Conservation (phyloP, 2,329 filamentous ascomycete species). For the Chaetothyriales sp. region DNA sequence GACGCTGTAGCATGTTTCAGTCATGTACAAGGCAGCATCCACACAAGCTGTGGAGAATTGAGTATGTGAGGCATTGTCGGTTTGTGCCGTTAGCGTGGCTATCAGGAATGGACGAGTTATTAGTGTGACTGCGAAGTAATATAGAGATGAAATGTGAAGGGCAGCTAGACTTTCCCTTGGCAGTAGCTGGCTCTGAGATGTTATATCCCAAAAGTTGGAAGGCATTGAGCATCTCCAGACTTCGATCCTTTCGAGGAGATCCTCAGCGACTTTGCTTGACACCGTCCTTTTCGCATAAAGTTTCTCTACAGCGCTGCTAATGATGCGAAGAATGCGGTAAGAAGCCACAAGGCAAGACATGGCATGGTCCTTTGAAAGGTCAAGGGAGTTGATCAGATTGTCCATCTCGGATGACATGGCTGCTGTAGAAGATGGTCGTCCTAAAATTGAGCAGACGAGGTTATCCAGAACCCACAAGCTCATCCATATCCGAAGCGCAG, state of each 20-base stretch:
- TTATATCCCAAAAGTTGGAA: neutral
- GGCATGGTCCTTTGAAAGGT: neutral
- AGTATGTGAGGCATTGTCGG: slow-evolving; percentile 4
- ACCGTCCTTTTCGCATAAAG: neutral
- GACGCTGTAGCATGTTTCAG: slow-evolving; percentile 40
- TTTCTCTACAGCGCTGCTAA: slow-evolving; percentile 26
- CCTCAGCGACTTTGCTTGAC: neutral
- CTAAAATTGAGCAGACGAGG: slow-evolving; percentile 36
- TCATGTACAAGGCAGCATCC: slow-evolving; percentile 42
- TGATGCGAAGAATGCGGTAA: slow-evolving; percentile 20
- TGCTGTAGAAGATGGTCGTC: slow-evolving; percentile 19
- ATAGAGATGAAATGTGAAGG: slow-evolving; percentile 43
- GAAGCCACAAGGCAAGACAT: neutral
- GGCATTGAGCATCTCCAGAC: neutral
- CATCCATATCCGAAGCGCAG: slow-evolving; percentile 33
- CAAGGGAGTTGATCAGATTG: neutral
- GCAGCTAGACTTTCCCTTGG: neutral
- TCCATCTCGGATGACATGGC: neutral
- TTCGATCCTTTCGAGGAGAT: neutral
- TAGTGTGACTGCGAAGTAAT: slow-evolving; percentile 46
- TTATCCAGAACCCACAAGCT: slow-evolving; percentile 37
- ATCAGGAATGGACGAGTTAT: slow-evolving; percentile 45
- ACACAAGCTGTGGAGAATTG: slow-evolving; percentile 40
- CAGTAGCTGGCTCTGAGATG: neutral
- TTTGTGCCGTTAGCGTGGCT: slow-evolving; percentile 29